Evolutionary conservation across 495 filamentous ascomycete species (phyloP).

Genomic region (Rhizodiscina lignyota): DNA sequence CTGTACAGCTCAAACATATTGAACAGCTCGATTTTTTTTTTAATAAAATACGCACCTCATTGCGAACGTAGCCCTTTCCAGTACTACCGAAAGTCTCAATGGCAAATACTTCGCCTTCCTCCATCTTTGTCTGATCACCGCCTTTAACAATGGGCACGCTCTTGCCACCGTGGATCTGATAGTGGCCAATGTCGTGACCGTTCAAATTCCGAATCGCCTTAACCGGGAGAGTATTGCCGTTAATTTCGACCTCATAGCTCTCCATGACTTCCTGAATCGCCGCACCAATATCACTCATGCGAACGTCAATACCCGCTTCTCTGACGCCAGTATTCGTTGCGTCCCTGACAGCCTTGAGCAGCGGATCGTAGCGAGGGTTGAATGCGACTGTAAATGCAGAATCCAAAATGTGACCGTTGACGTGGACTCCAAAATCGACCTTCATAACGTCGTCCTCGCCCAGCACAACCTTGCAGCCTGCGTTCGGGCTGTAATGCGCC

Average conservation of each 20-base stretch:
- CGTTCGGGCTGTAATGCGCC: constrained; percentile 48
- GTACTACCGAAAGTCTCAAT: constrained; percentile 51
- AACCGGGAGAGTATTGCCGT: constrained; percentile 36
- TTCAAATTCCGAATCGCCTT: constrained; percentile 40
- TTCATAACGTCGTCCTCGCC: constrained; percentile 45
- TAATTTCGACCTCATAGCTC: constrained; percentile 45
- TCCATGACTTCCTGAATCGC: constrained; percentile 54
- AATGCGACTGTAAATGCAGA: constrained; percentile 48
- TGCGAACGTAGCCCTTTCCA: constrained; percentile 30
- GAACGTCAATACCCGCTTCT: constrained; percentile 44
- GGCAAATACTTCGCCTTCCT: constrained; percentile 48
- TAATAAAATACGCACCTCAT: constrained; percentile 16
- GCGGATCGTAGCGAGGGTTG: constrained; percentile 42
- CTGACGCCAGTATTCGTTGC: constrained; percentile 45
- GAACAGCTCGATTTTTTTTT: too few species aligned
- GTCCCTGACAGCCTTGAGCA: constrained; percentile 42
- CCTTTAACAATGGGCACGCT: constrained; percentile 45
- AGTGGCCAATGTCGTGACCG: constrained; percentile 43
- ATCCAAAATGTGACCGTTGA: constrained; percentile 51
- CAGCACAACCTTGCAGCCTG: constrained; percentile 41
- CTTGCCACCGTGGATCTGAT: constrained; percentile 44
- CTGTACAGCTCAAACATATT: constrained; percentile 8
- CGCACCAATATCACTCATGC: constrained; percentile 42
- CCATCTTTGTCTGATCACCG: constrained; percentile 43
- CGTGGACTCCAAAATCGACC: constrained; percentile 49